Conservation (phyloP, 192 early-diverging fungal genomes). For the Coemansia sp. region DNA sequence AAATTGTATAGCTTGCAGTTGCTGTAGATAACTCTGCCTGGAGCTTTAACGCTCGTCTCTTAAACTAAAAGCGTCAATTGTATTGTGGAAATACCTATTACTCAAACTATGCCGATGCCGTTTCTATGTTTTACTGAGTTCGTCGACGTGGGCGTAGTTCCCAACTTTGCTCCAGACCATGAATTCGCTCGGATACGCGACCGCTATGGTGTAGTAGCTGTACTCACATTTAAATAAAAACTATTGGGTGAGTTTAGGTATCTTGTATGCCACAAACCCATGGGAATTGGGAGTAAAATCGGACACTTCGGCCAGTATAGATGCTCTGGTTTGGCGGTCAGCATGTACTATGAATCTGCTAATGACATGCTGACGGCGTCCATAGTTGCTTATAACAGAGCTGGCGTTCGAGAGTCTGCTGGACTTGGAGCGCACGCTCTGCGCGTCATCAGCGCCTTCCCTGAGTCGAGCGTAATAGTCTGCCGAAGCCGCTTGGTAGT, state of each 20-base stretch:
- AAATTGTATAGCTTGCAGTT: too few relatives aligned
- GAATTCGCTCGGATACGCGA: conserved; percentile 52
- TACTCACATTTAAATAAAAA: conserved; percentile 13
- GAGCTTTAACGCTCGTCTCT: too few relatives aligned
- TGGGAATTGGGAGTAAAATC: conserved; percentile 52
- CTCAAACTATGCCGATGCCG: too few relatives aligned
- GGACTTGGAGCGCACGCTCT: conserved; percentile 39
- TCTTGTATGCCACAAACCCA: conserved; percentile 56
- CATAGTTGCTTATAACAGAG: conserved; percentile 28
- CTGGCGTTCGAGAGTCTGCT: conserved; percentile 44
- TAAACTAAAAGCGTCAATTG: too few relatives aligned
- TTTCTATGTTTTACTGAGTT: background rate
- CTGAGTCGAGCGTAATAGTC: background rate
- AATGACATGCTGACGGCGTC: conserved; percentile 30
- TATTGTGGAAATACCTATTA: too few relatives aligned
- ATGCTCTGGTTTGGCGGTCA: conserved; percentile 19
- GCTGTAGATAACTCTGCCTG: too few relatives aligned
- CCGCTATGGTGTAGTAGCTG: conserved; percentile 52
- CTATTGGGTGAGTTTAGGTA: conserved; percentile 29
- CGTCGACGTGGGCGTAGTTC: conserved; percentile 36
- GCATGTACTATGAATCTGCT: conserved; percentile 42
- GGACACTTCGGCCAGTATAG: conserved; percentile 28
- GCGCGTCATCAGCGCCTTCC: conserved; percentile 22
- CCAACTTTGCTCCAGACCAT: conserved; percentile 38
- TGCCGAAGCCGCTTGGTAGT: conserved; percentile 5